Evolutionary conservation across 2,329 filamentous ascomycete species (phyloP).

Genomic region (Trichoderma sp.): DNA sequence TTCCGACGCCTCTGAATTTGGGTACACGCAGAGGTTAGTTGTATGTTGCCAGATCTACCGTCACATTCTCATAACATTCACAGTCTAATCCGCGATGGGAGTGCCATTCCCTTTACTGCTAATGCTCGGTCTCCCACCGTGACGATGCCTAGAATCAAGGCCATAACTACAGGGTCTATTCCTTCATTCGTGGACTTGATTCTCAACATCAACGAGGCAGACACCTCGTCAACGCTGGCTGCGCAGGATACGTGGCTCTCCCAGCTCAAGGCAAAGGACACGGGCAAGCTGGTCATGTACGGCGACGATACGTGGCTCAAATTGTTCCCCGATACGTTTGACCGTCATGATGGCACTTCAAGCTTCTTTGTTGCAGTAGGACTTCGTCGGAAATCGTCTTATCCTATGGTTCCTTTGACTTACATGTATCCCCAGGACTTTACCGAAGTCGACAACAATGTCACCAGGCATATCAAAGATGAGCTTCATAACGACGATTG

Average conservation of each 20-base stretch:
- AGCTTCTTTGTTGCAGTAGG: slow-evolving; percentile 97
- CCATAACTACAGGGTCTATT: slow-evolving; percentile 96
- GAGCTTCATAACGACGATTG: slow-evolving; percentile 81
- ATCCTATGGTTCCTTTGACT: neutral
- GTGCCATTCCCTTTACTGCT: slow-evolving; percentile 89
- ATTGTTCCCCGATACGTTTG: slow-evolving; percentile 87
- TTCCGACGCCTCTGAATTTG: slow-evolving; percentile 74
- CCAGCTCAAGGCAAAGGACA: slow-evolving; percentile 75
- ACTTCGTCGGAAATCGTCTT: slow-evolving; percentile 31
- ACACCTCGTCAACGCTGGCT: slow-evolving; percentile 84
- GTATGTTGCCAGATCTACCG: neutral
- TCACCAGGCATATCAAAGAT: slow-evolving; percentile 80
- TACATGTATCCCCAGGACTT: slow-evolving; percentile 68
- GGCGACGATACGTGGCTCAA: slow-evolving; percentile 99
- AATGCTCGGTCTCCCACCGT: slow-evolving; percentile 96
- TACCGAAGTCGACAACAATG: slow-evolving; percentile 95
- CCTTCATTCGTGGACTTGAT: slow-evolving; percentile 97
- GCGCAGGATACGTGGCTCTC: slow-evolving; percentile 95
- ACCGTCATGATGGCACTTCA: slow-evolving; percentile 85
- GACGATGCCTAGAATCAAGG: slow-evolving; percentile 97
- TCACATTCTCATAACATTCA: neutral
- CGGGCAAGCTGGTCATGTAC: slow-evolving; percentile 85
- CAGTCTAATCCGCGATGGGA: slow-evolving; percentile 80
- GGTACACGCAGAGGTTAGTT: slow-evolving; percentile 82
- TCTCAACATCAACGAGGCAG: slow-evolving; percentile 91